Evolutionary conservation across 225 moss, liverwort and hornwort genomes (phyloP).

Genomic region (Rhytidiadelphus loreus): DNA sequence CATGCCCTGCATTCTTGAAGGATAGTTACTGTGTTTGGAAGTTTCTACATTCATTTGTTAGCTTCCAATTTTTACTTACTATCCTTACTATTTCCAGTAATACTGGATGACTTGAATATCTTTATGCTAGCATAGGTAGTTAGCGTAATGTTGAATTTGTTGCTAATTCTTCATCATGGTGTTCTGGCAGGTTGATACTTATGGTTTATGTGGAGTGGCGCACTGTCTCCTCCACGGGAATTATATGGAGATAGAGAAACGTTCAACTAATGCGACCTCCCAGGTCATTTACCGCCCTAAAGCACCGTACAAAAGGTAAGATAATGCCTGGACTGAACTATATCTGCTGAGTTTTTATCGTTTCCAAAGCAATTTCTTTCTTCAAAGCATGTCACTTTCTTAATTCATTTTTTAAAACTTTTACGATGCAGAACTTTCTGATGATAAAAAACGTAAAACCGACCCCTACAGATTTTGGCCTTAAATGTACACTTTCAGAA

Average conservation of each 20-base stretch:
- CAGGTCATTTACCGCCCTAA: conserved; percentile 46
- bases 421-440: neutral
- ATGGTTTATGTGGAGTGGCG: conserved; percentile 77
- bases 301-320: conserved; percentile 70
- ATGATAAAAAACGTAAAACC: neutral
- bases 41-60: neutral
- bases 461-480: neutral
- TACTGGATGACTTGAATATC: neutral
- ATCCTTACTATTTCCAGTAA: neutral
- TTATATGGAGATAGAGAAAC: conserved; percentile 87
- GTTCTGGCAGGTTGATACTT: conserved; percentile 71
- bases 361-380: neutral
- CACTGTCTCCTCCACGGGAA: conserved; percentile 86
- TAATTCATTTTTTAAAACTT: neutral
- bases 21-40: neutral
- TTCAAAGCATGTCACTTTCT: neutral
- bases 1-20: neutral
- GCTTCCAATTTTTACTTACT: neutral
- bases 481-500: neutral
- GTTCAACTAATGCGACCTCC: conserved; percentile 12
- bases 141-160: neutral
- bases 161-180: neutral
- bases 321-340: neutral
- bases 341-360: neutral
- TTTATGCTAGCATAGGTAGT: neutral